Base-by-base conservation (phyloP, 106 monocot genomes). In the Chionographis japonica region DNA sequence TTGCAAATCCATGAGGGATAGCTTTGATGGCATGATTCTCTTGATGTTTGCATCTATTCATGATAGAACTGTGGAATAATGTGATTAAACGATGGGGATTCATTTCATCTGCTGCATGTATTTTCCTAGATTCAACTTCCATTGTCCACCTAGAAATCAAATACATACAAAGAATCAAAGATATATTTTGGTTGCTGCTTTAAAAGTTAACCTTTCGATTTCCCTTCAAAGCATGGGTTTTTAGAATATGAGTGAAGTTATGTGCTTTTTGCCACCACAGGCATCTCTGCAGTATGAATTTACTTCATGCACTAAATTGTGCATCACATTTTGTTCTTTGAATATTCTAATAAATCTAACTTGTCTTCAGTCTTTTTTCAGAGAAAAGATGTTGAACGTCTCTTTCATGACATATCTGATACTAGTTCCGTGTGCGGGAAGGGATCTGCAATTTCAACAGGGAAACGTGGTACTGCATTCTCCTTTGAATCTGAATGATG, bases 401-500 rank as follows among this genome's bases (percentile, higher is more conserved):
- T 17, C 5, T 16, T 42, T 41, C 19, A 36, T 62, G 61, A 54
- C 17, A 58, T 58, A 12, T 62, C 61, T 35, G 58, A 54, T 66
- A 43, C 58, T 56, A 58, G 41, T 68, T 37, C 37, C 63, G 66
- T 56, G 35, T 19, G 17, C 52, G 54, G 61, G 59, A 72, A 17
- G 37, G 74, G 62, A 52, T 57, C 80, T 59, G 63, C 43, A 59
- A 19, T 60, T 12, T 42, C 63, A 9, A 59, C 53, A 18, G 58
- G 56, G 52, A 70, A 78, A 67, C 37, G 19, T 12, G 65, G 19
- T 63, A 41, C 40, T 68, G 37, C 58, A 52, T 43, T 58, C 13
- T 49, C 74, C 52, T 76, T 67, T 57, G 88, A 84, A 62, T 73
- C 79, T 72, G 79, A 79, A 66, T 72, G 74, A 79, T 61, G 66